Evolutionary conservation across 306 rosid genomes (phyloP).

Genomic region (Ochetophila trinervis): DNA sequence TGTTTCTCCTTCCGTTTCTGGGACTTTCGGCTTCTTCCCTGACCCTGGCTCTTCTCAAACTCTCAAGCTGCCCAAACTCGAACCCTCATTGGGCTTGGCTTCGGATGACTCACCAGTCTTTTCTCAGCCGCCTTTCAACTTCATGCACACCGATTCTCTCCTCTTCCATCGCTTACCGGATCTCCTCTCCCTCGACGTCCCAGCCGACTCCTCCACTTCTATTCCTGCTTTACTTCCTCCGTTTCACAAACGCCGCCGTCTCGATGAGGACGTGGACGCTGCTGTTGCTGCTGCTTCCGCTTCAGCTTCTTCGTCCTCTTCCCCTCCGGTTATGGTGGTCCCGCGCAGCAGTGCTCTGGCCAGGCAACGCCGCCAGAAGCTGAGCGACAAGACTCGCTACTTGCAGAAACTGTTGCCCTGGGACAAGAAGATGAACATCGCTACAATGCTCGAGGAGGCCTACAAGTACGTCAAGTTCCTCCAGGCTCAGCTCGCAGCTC

Average conservation of each 20-base stretch:
- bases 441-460: slow-evolving; percentile 61
- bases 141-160: slow-evolving; percentile 16
- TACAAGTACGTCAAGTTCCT: slow-evolving; percentile 69
- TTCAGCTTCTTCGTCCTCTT: not conserved
- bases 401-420: slow-evolving; percentile 74
- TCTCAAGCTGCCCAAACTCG: slow-evolving; percentile 7
- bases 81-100: not conserved
- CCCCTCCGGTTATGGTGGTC: not conserved
- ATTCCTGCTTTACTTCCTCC: not conserved
- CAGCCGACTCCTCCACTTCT: not conserved
- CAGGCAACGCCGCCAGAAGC: slow-evolving; percentile 58
- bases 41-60: slow-evolving; percentile 26
- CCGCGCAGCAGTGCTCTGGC: slow-evolving; percentile 38
- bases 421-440: slow-evolving; percentile 88
- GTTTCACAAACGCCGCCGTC: slow-evolving; percentile 32
- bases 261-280: too few relatives aligned
- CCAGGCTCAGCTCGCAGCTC: slow-evolving; percentile 58
- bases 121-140: slow-evolving; percentile 24
- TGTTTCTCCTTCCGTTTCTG: not conserved
- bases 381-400: slow-evolving; percentile 81
- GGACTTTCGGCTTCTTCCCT: not conserved
- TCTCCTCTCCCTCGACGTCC: slow-evolving; percentile 39
- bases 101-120: not conserved
- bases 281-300: too few relatives aligned
- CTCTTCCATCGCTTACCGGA: slow-evolving; percentile 45